These are phyloP conservation scores for Suillus hirtellus DNA, from an alignment of 768 basidiomycete species.

Conservation along the genomic window DNA sequence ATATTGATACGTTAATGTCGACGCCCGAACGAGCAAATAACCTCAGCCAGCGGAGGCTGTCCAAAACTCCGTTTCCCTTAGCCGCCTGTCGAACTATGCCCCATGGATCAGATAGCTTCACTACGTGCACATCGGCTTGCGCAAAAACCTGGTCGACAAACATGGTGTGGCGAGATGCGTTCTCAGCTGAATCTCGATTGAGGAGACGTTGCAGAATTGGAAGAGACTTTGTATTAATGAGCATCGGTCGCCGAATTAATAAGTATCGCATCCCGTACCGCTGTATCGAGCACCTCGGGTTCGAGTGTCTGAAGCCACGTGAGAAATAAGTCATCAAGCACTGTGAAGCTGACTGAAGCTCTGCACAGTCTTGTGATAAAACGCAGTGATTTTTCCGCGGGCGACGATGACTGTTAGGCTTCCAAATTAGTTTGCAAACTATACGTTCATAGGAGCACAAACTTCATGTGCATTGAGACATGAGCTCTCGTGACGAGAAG, in stretches of 20 bases:
- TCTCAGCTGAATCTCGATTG: constrained; percentile 48
- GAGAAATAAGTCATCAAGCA: constrained; percentile 58
- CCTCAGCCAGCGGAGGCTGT: constrained; percentile 58
- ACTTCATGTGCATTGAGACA: not conserved
- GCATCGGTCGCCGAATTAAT: not conserved
- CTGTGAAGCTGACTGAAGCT: constrained; percentile 51
- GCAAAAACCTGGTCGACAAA: constrained; percentile 33
- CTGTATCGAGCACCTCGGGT: constrained; percentile 31
- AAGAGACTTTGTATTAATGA: constrained; percentile 42
- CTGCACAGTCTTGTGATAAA: constrained; percentile 56
- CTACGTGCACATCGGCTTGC: constrained; percentile 29
- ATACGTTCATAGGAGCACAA: not conserved
- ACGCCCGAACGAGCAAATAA: constrained; percentile 65
- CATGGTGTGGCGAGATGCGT: constrained; percentile 40
- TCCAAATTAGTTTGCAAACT: not conserved
- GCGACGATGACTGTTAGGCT: constrained; percentile 5
- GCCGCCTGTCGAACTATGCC: constrained; percentile 47
- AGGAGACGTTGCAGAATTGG: constrained; percentile 58
- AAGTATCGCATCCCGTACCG: constrained; percentile 36
- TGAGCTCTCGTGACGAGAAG: constrained; percentile 18
- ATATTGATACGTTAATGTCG: constrained; percentile 54
- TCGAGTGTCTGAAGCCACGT: constrained; percentile 57
- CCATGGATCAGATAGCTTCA: constrained; percentile 52
- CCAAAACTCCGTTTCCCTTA: constrained; percentile 43
- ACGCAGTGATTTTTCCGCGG: constrained; percentile 47